Conservation (phyloP, 2,329 filamentous ascomycete species). For the Fonsecaea nubica region DNA sequence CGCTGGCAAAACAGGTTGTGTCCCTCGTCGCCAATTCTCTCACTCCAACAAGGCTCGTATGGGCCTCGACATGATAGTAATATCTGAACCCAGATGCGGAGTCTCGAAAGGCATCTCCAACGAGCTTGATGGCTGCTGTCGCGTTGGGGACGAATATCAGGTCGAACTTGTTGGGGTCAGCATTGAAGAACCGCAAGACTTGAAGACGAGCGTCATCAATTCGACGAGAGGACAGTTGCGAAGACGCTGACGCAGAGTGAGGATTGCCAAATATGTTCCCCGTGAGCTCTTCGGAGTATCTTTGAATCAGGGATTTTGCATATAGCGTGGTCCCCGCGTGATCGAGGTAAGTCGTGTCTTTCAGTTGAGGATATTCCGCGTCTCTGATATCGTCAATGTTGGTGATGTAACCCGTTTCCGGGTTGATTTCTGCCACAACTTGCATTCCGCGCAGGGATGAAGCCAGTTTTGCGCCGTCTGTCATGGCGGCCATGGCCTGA, state of each 20-base stretch:
- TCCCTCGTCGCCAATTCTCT: constrained; percentile 72
- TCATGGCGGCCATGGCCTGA: constrained; percentile 34
- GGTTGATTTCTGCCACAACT: constrained; percentile 24
- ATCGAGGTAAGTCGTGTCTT: constrained; percentile 79
- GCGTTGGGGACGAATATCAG: constrained; percentile 91
- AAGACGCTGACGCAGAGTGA: constrained; percentile 83
- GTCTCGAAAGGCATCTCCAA: constrained; percentile 77
- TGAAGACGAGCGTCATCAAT: constrained; percentile 78
- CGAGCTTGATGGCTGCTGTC: constrained; percentile 87
- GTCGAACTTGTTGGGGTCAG: constrained; percentile 81
- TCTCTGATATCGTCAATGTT: constrained; percentile 56
- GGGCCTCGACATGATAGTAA: constrained; percentile 80
- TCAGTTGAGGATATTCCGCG: constrained; percentile 56
- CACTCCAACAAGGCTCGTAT: constrained; percentile 85
- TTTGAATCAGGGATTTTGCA: constrained; percentile 79
- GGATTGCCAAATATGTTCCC: constrained; percentile 85
- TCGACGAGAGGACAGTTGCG: constrained; percentile 74
- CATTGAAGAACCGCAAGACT: constrained; percentile 77
- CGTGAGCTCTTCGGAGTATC: constrained; percentile 79
- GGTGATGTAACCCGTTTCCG: constrained; percentile 48
- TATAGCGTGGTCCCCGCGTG: constrained; percentile 93
- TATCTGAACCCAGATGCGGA: constrained; percentile 76
- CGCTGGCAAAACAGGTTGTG: constrained; percentile 65
- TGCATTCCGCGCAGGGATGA: constrained; percentile 4
- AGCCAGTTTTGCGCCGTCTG: neutral